Conservation (phyloP, 352 stramenopile genomes). For the Phytophthora rubi region DNA sequence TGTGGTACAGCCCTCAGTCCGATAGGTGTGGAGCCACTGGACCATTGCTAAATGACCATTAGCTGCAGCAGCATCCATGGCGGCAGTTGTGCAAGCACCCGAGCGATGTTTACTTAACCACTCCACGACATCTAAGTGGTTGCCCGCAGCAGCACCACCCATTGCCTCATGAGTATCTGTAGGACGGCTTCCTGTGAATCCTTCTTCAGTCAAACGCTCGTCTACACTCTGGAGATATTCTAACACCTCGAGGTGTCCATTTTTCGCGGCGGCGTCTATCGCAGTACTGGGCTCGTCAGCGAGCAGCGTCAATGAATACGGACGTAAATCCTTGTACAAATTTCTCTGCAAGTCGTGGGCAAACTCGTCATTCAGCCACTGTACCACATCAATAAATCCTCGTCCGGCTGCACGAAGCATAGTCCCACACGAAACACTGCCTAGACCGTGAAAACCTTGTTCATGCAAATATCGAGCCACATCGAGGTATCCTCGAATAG, state of each 20-base stretch:
- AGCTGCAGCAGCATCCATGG: constrained; percentile 33
- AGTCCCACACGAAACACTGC: constrained; percentile 33
- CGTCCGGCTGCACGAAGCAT: constrained; percentile 38
- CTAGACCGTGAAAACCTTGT: constrained; percentile 27
- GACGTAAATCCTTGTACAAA: constrained; percentile 34
- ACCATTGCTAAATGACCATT: constrained; percentile 38
- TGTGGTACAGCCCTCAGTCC: constrained; percentile 25
- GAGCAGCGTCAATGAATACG: constrained; percentile 30
- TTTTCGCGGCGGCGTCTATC: constrained; percentile 37
- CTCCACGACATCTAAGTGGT: constrained; percentile 34
- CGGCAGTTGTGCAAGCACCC: constrained; percentile 22
- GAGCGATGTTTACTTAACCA: constrained; percentile 34
- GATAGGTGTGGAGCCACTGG: constrained; percentile 33
- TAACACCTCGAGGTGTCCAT: constrained; percentile 31
- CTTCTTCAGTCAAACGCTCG: constrained; percentile 11
- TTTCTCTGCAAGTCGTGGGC: constrained; percentile 9
- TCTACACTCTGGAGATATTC: constrained; percentile 32
- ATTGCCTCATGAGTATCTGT: constrained; percentile 35
- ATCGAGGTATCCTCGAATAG: constrained; percentile 33
- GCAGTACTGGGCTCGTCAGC: constrained; percentile 33
- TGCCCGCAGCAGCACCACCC: constrained; percentile 31
- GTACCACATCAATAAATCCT: constrained; percentile 37
- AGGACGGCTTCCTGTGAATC: constrained; percentile 10
- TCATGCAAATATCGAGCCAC: constrained; percentile 31
- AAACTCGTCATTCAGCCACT: constrained; percentile 37